Evolutionary conservation across 1,139 yeast genomes (phyloP), one percentile per base, ranked within the genome.

Genomic region (Scheffersomyces lignicola): DNA sequence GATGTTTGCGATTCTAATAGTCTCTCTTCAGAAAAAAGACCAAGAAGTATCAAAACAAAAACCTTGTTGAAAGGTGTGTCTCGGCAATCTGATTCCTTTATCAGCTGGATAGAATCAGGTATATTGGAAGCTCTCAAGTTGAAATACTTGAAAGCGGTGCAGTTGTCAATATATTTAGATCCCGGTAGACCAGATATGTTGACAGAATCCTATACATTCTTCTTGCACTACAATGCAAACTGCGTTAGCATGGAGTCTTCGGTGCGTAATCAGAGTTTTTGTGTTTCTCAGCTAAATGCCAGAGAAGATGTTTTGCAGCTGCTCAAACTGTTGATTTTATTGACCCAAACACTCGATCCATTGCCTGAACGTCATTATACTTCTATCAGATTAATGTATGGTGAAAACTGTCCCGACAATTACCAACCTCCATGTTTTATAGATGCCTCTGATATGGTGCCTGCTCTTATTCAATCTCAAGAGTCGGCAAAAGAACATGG

Each of bases 71-170:
- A 60, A 31, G 80, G 80, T 0, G 58, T 54, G 24, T 62, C 73
- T 1, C 46, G 10, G 3, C 24, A 29, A 18, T 38, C 33, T 20
- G 45, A 45, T 29, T 3, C 24, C 5, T 58, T 78, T 26, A 51
- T 76, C 16, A 62, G 68, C 36, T 77, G 82, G 79, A 49, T 79
- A 18, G 79, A 77, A 31, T 53, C 55, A 20, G 78, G 81, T 6
- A 65, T 74, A 4, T 54, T 58, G 32, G 72, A 69, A 28, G 67
- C 78, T 1, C 53, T 78, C 9, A 60, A 58, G 20, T 44, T 52
- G 21, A 60, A 66, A 16, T 68, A 62, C 37, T 49, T 80, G 23
- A 58, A 62, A 37, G 72, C 74, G 0, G 43, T 79, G 11, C 67
- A 72, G 36, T 52, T 79, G 26, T 66, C 72, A 1, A 63, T 78